Base-by-base conservation (phyloP, 1,284 basidiomycete species). In the Fomes fomentarius region DNA sequence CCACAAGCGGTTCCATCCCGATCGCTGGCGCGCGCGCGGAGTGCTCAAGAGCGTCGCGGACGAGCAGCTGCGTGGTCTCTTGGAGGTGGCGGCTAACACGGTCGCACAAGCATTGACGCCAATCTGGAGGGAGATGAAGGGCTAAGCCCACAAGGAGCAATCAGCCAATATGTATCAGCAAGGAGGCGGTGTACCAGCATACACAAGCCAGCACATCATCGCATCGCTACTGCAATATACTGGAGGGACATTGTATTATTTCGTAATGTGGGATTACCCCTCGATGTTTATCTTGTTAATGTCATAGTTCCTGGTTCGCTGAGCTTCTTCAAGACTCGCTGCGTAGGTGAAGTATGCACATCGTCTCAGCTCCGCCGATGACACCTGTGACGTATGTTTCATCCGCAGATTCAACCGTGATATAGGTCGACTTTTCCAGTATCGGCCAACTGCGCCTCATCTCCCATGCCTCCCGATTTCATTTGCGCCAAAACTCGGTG, bases 1-100 rank as follows among this genome's bases (percentile, higher is more conserved):
- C 58, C 83, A 88, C 58, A 78, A 81, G 44, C 76, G 89, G 31
- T 87, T 87, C 64, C 85, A 87, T 63, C 84, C 85, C 0, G 86
- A 88, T 65, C 70, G 83, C 47, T 88, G 85, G 85, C 71, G 78
- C 41, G 79, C 80, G 43, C 72, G 84, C 41, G 75, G 79, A 9
- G 67, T 86, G 11, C 68, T 85, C 54, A 75, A 74, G 57, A 79
- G 79, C 48, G 72, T 87, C 17, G 57, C 66, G 4, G 79, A 87
- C 55, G 81, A 84, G 25, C 68, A 76, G 45, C 76, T 81, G 52
- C 74, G 80, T 50, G 74, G 74, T 11, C 79, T 76, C 56, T 69
- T 87, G 57, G 83, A 85, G 66, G 80, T 83, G 45, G 82, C 83
- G 37, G 79, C 79, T 14, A 84, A 80, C 54, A 82, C 80, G 17